Evolutionary conservation across 2,329 filamentous ascomycete genomes (phyloP).

Genomic region (Geosmithia morbida): DNA sequence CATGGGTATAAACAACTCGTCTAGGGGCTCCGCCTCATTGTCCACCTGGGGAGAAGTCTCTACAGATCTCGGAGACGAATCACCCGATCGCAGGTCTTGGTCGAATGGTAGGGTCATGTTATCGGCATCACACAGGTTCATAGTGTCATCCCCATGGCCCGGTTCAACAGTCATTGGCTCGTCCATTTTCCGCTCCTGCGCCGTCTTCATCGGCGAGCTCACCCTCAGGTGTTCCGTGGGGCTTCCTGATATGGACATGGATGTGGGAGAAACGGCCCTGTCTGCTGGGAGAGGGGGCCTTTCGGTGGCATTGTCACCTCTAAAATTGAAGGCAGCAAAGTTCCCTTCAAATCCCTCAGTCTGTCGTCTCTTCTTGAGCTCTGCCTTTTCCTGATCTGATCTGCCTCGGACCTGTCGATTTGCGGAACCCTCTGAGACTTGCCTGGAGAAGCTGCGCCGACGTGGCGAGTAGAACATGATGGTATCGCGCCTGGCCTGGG

Average conservation of each 20-base stretch:
- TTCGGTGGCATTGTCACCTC: conserved; percentile 7
- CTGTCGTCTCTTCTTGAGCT: conserved; percentile 6
- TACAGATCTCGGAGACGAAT: not conserved
- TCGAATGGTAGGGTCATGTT: not conserved
- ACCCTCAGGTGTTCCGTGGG: not conserved
- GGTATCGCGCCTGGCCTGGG: conserved; percentile 35
- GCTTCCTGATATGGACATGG: not conserved
- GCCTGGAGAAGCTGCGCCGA: conserved; percentile 32
- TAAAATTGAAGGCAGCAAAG: conserved; percentile 23
- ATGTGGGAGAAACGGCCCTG: not conserved
- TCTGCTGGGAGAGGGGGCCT: conserved; percentile 1
- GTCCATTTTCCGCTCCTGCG: conserved; percentile 1
- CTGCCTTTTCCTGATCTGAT: conserved; percentile 6
- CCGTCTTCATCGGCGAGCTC: not conserved
- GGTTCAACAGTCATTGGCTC: conserved; percentile 1
- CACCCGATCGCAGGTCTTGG: not conserved
- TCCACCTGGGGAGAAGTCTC: not conserved
- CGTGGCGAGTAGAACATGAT: conserved; percentile 28
- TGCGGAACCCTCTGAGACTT: conserved; percentile 20
- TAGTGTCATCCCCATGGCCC: not conserved
- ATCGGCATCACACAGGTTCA: not conserved
- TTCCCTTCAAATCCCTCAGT: conserved; percentile 21
- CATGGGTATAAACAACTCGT: not conserved
- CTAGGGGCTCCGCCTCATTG: not conserved
- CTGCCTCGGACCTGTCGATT: not conserved